Percentiles rank a stretch among this genome's conserved stretches.
Conservation (phyloP, 257 asterid genomes). For the Eustoma russellianum region DNA sequence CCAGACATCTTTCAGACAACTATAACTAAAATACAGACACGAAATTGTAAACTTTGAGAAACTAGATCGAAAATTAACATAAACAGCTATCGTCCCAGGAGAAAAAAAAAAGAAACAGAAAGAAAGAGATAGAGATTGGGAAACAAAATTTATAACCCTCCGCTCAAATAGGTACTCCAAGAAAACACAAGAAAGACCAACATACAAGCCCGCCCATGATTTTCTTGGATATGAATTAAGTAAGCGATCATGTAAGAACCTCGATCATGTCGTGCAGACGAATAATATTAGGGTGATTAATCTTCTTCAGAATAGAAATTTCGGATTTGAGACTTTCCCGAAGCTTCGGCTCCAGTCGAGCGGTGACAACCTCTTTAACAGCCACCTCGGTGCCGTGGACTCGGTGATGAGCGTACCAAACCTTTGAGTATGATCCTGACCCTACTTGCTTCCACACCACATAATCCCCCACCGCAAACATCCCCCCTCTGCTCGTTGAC, state of each 20-base stretch:
- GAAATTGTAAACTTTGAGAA: too few relatives aligned
- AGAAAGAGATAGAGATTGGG: too few relatives aligned
- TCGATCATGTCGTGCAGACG: slow-evolving; percentile 93
- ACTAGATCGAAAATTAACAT: too few relatives aligned
- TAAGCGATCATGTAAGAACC: slow-evolving; percentile 27
- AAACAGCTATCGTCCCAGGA: too few relatives aligned
- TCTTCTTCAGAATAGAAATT: slow-evolving; percentile 68
- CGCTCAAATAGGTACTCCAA: too few relatives aligned
- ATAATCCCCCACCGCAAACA: slow-evolving; percentile 68
- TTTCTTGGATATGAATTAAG: too few relatives aligned
- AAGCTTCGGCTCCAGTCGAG: slow-evolving; percentile 54
- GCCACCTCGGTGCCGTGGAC: slow-evolving; percentile 83
- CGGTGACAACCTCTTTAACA: slow-evolving; percentile 63
- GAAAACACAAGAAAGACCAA: too few relatives aligned
- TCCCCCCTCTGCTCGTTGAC: slow-evolving; percentile 30
- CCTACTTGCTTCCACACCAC: slow-evolving; percentile 72
- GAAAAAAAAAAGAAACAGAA: too few relatives aligned
- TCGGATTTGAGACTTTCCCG: slow-evolving; percentile 81
- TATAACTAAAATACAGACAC: too few relatives aligned
- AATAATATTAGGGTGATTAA: slow-evolving; percentile 84
- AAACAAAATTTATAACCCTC: too few relatives aligned
- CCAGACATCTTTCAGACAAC: too few relatives aligned
- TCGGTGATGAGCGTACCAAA: slow-evolving; percentile 90
- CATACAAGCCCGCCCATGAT: neutral
- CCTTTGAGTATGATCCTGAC: slow-evolving; percentile 80